phyloP scores from a whole-genome alignment of 2,329 filamentous ascomycete genomes.

The Moelleriella libera region DNA sequence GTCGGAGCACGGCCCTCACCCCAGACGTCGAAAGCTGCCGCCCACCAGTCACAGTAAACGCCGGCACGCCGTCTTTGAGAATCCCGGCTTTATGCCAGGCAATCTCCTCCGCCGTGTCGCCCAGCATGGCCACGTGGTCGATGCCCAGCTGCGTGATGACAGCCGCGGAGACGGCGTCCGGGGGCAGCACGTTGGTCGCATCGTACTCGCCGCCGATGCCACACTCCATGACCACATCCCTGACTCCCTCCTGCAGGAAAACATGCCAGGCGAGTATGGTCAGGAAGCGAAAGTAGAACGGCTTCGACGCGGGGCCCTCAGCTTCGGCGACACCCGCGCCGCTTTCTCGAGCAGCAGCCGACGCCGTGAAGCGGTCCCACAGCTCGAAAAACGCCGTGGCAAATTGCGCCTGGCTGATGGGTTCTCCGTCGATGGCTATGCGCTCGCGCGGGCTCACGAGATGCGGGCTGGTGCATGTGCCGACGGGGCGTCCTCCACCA shows the following conservation, averaged over 20 bases:
- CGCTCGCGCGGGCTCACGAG: constrained; percentile 72
- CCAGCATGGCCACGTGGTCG: constrained; percentile 72
- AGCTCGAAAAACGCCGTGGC: constrained; percentile 69
- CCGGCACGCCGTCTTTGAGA: constrained; percentile 47
- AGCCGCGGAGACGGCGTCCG: constrained; percentile 48
- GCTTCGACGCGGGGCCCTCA: constrained; percentile 51
- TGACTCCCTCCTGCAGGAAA: constrained; percentile 63
- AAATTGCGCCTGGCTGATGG: constrained; percentile 55
- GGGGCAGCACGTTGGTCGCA: constrained; percentile 68
- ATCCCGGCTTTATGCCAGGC: constrained; percentile 88
- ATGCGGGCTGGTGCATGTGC: constrained; percentile 78
- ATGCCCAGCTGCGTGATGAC: constrained; percentile 73
- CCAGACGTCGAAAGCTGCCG: constrained; percentile 19
- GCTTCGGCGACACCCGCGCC: constrained; percentile 24
- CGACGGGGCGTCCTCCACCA: constrained; percentile 27
- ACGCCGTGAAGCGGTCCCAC: constrained; percentile 49
- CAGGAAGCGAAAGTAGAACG: constrained; percentile 84
- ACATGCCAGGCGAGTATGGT: constrained; percentile 79
- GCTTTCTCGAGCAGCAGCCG: constrained; percentile 15
- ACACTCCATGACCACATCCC: constrained; percentile 75
- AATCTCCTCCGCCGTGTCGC: constrained; percentile 65
- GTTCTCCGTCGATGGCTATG: constrained; percentile 63
- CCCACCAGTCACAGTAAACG: constrained; percentile 17
- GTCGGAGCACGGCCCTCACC: constrained; percentile 38
- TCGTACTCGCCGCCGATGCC: constrained; percentile 92